Conservation (phyloP, 176 grass and related monocot species). For the Aegilops bicornis region DNA sequence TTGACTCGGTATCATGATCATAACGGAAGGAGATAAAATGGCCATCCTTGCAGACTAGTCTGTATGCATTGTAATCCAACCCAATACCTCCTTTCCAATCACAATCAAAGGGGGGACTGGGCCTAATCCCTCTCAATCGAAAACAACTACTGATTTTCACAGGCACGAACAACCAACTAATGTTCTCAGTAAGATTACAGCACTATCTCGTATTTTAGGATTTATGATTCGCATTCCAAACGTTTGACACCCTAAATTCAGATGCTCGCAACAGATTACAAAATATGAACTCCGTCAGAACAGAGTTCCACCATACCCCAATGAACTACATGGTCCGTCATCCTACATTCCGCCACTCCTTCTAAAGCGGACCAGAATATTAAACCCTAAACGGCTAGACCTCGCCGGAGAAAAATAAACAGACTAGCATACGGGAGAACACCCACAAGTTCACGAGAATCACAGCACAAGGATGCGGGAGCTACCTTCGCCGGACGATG, state of each 20-base stretch:
- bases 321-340: background rate
- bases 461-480: background rate
- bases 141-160: background rate
- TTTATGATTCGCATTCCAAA: background rate
- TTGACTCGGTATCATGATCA: background rate
- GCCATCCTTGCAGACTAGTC: background rate
- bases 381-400: slow-evolving; percentile 35
- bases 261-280: background rate
- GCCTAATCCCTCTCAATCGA: background rate
- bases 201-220: background rate
- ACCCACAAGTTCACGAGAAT: background rate
- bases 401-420: background rate
- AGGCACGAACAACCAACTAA: background rate
- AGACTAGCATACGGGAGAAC: background rate
- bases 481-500: slow-evolving; percentile 42
- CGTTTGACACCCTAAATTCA: background rate
- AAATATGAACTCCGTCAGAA: background rate
- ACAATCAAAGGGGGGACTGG: background rate
- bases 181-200: background rate
- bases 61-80: background rate
- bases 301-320: background rate
- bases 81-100: background rate
- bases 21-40: background rate
- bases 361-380: background rate
- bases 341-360: background rate